Percentiles rank a stretch among this genome's conserved stretches.
Conservation (phyloP, 2,329 filamentous ascomycete genomes). For the Pseudocercospora eumusae region DNA sequence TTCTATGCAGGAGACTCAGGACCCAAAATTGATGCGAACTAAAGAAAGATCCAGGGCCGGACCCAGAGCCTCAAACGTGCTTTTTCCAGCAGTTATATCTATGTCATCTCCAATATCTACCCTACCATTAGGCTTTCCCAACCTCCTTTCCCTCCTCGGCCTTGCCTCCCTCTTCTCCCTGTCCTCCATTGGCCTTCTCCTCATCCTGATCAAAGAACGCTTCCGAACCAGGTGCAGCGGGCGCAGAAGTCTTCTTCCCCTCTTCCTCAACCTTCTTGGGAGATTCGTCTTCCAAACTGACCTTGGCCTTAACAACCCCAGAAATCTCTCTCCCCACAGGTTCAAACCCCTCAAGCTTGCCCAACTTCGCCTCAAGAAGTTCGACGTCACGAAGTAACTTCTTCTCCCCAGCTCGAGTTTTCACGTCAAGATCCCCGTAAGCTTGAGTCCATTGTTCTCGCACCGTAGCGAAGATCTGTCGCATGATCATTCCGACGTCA, state of each 20-base stretch:
- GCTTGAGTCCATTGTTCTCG: constrained; percentile 74
- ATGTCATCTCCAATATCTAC: constrained; percentile 6
- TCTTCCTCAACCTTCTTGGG: constrained; percentile 13
- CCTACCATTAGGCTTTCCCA: not conserved
- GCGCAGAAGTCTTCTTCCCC: constrained; percentile 3
- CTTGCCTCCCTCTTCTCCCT: constrained; percentile 1
- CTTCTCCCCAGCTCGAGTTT: constrained; percentile 67
- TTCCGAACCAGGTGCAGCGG: not conserved
- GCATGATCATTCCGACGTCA: constrained; percentile 80
- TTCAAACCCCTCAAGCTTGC: constrained; percentile 76
- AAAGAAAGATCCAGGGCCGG: not conserved
- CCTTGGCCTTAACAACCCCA: constrained; percentile 54
- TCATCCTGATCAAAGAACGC: constrained; percentile 18
- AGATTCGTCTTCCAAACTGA: constrained; percentile 19
- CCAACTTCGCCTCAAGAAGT: constrained; percentile 68
- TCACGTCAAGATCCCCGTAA: constrained; percentile 65
- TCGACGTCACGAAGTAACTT: constrained; percentile 81
- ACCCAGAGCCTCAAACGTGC: not conserved
- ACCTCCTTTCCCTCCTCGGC: not conserved
- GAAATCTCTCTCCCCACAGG: constrained; percentile 55
- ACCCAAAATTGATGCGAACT: not conserved
- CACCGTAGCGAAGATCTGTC: constrained; percentile 79
- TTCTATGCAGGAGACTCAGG: not conserved
- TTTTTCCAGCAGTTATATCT: not conserved
- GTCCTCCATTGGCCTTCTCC: constrained; percentile 9